A percentile compares a stretch with the other conserved stretches of the same genome.
Evolutionary conservation across 257 asterid species (phyloP).

Genomic region (Knoxia roxburghii): DNA sequence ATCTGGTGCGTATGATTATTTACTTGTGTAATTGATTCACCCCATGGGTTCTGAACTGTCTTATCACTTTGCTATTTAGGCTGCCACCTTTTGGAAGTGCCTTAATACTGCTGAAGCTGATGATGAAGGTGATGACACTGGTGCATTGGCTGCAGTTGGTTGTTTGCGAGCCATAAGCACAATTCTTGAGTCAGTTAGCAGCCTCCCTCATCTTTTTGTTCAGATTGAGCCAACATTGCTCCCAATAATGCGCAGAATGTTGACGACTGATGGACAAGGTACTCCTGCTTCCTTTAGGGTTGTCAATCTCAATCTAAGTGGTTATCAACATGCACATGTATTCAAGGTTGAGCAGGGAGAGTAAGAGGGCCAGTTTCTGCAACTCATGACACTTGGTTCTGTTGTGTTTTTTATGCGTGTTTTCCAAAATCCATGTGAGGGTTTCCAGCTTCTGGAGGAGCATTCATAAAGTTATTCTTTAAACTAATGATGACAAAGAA

Average conservation of each 20-base stretch:
- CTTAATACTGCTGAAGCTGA: conserved; percentile 86
- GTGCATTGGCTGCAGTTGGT: conserved; percentile 99
- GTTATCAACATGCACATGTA: background rate
- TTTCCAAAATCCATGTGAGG: too few relatives aligned
- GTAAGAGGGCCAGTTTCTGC: background rate
- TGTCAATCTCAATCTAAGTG: background rate
- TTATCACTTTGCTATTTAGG: conserved; percentile 37
- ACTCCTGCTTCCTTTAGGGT: conserved; percentile 10
- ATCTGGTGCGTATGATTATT: conserved; percentile 50
- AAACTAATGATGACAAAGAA: background rate
- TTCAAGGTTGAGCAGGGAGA: background rate
- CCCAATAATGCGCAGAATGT: conserved; percentile 96
- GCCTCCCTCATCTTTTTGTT: conserved; percentile 81
- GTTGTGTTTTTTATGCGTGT: background rate
- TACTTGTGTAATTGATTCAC: background rate
- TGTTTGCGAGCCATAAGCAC: conserved; percentile 99
- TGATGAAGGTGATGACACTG: conserved; percentile 96
- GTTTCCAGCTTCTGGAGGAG: background rate
- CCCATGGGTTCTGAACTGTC: background rate
- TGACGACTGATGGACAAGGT: conserved; percentile 99
- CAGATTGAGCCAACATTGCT: conserved; percentile 84
- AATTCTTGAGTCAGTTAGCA: conserved; percentile 89
- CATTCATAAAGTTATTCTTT: background rate
- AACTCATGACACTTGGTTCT: too few relatives aligned
- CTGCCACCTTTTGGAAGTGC: conserved; percentile 99